Evolutionary conservation across 768 basidiomycete species (phyloP), one percentile per base, ranked within the genome.

Genomic region (Candolleomyces eurysporus): DNA sequence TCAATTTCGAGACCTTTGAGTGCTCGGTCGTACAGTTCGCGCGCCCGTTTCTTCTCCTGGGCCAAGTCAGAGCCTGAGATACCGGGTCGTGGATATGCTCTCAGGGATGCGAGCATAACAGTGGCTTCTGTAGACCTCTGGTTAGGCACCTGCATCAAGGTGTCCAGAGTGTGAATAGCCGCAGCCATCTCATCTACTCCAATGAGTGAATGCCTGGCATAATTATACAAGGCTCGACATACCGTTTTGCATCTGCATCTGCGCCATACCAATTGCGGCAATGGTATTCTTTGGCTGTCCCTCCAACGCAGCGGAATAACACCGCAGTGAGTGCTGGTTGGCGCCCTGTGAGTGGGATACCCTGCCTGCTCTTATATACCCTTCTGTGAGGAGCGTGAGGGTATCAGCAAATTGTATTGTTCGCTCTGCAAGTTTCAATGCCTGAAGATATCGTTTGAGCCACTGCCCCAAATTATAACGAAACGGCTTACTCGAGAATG

Each of bases 371-470:
- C 90, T 83, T 16, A 96, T 75, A 68, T 94, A 91, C 3, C 94
- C 90, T 67, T 97, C 96, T 0, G 92, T 90, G 31, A 96, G 80
- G 16, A 96, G 78, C 0, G 91, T 82, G 36, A 93, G 79, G 0
- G 91, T 94, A 67, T 98, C 96, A 0, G 96, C 91, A 68, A 92
- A 97, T 70, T 98, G 95, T 45, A 98, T 88, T 0, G 95, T 90
- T 56, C 95, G 85, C 68, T 98, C 97, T 22, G 94, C 95, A 19
- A 98, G 79, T 78, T 98, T 99, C 48, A 96, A 72, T 0, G 94
- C 93, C 88, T 94, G 59, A 0, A 49, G 31, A 19, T 58, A 21
- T 19, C 57, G 48, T 61, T 54, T 63, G 57, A 51, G 26, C 52
- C 46, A 14, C 8, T 26, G 40, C 53, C 5, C 5, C 32, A 11